Conservation (phyloP, 306 rosid species). For the Carpinus fangiana region DNA sequence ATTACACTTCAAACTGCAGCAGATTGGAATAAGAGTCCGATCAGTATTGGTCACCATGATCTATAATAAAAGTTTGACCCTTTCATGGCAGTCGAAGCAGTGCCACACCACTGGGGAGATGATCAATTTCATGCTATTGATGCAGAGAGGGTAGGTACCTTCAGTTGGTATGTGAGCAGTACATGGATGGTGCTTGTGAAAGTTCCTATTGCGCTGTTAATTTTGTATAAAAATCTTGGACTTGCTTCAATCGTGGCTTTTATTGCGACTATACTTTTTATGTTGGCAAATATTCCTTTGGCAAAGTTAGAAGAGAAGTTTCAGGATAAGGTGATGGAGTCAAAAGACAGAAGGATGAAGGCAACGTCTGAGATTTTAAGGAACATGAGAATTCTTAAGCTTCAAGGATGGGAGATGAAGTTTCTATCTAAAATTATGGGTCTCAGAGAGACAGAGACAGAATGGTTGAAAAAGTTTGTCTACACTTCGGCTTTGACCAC, state of each 20-base stretch:
- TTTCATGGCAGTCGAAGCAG: slow-evolving; percentile 51
- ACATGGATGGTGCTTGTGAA: not conserved
- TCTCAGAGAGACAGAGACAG: slow-evolving; percentile 8
- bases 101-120: slow-evolving; percentile 50
- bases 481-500: not conserved
- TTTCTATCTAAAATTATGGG: slow-evolving; percentile 8
- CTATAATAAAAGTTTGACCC: slow-evolving; percentile 48
- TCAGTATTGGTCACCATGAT: slow-evolving; percentile 39
- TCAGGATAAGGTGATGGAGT: slow-evolving; percentile 24
- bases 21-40: slow-evolving; percentile 38
- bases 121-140: slow-evolving; percentile 56
- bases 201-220: slow-evolving; percentile 11
- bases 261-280: slow-evolving; percentile 1
- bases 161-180: slow-evolving; percentile 39
- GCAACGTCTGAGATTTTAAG: slow-evolving; percentile 25
- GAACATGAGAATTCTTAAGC: slow-evolving; percentile 27
- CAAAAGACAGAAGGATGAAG: slow-evolving; percentile 24
- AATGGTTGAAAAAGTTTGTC: slow-evolving; percentile 15
- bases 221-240: slow-evolving; percentile 26
- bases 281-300: slow-evolving; percentile 22
- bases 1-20: slow-evolving; percentile 40
- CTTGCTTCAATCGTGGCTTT: slow-evolving; percentile 45
- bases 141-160: slow-evolving; percentile 50
- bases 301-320: slow-evolving; percentile 8
- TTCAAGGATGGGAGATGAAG: slow-evolving; percentile 33